phyloP scores from a whole-genome alignment of 805 yeast species.

The Phaffomyces thermotolerans region DNA sequence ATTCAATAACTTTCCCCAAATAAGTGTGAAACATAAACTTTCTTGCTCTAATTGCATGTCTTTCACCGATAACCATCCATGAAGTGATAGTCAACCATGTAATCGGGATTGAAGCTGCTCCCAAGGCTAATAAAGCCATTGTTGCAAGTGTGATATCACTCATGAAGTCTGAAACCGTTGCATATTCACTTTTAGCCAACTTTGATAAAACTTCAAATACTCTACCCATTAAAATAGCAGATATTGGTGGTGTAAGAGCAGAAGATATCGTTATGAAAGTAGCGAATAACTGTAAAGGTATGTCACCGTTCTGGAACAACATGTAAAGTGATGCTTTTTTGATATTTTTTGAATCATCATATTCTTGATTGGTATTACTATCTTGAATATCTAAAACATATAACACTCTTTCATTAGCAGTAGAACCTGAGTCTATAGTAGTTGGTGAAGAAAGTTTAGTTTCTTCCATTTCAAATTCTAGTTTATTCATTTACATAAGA shows the following conservation, averaged over 20 bases:
- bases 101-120: conserved; percentile 36
- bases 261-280: conserved; percentile 36
- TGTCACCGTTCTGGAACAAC: conserved; percentile 21
- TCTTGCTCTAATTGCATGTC: conserved; percentile 55
- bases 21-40: conserved; percentile 35
- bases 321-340: conserved; percentile 16
- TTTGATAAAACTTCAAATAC: conserved; percentile 43
- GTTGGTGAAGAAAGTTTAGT: conserved; percentile 8
- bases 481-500: neutral
- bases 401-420: conserved; percentile 2
- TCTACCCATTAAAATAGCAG: conserved; percentile 59
- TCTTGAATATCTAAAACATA: conserved; percentile 14
- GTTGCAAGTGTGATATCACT: conserved; percentile 31
- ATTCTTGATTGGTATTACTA: neutral
- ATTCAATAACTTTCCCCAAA: conserved; percentile 39
- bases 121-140: conserved; percentile 38
- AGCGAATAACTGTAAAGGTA: conserved; percentile 23
- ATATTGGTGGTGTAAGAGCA: conserved; percentile 53
- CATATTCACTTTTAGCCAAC: conserved; percentile 28
- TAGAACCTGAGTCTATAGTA: conserved; percentile 8
- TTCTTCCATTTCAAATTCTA: neutral
- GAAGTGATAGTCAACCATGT: conserved; percentile 48
- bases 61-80: conserved; percentile 72
- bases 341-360: conserved; percentile 4
- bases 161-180: conserved; percentile 26